These are phyloP conservation scores for Tetrahymena elliotti DNA, from an alignment of 73 alveolate species.

Conservation along the genomic window DNA sequence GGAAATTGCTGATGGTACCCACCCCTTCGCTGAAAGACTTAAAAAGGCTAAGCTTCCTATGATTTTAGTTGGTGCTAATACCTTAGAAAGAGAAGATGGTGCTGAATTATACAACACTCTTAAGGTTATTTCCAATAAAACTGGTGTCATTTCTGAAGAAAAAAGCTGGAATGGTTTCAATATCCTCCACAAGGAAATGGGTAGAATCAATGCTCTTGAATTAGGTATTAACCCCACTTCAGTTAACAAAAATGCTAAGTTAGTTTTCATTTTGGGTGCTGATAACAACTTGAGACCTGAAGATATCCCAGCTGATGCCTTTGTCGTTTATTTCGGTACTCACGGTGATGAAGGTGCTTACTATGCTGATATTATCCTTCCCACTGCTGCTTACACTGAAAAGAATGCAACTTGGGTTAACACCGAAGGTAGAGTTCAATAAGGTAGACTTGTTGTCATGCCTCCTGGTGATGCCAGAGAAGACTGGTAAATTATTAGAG, in stretches of 20 bases:
- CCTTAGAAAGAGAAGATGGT: slow-evolving; percentile 69
- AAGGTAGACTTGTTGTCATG: slow-evolving; percentile 48
- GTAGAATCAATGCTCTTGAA: slow-evolving; percentile 76
- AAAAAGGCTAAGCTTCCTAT: slow-evolving; percentile 75
- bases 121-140: slow-evolving; percentile 41
- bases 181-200: slow-evolving; percentile 58
- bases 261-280: slow-evolving; percentile 68
- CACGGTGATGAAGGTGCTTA: slow-evolving; percentile 91
- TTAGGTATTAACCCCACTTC: slow-evolving; percentile 66
- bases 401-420: slow-evolving; percentile 74
- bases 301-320: slow-evolving; percentile 84
- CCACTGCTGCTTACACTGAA: slow-evolving; percentile 84
- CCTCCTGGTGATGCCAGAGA: slow-evolving; percentile 82
- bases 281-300: slow-evolving; percentile 73
- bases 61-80: slow-evolving; percentile 50
- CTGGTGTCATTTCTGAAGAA: slow-evolving; percentile 52
- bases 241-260: slow-evolving; percentile 47
- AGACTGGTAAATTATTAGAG: slow-evolving; percentile 88
- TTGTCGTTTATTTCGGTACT: slow-evolving; percentile 77
- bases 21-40: slow-evolving; percentile 65
- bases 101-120: slow-evolving; percentile 56
- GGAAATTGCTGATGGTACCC: slow-evolving; percentile 72
- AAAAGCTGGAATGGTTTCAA: slow-evolving; percentile 80
- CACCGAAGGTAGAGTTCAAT: slow-evolving; percentile 82
- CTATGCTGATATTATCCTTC: slow-evolving; percentile 76